Conservation (phyloP, 2,329 filamentous ascomycete genomes). For the Verticillium klebahnii region DNA sequence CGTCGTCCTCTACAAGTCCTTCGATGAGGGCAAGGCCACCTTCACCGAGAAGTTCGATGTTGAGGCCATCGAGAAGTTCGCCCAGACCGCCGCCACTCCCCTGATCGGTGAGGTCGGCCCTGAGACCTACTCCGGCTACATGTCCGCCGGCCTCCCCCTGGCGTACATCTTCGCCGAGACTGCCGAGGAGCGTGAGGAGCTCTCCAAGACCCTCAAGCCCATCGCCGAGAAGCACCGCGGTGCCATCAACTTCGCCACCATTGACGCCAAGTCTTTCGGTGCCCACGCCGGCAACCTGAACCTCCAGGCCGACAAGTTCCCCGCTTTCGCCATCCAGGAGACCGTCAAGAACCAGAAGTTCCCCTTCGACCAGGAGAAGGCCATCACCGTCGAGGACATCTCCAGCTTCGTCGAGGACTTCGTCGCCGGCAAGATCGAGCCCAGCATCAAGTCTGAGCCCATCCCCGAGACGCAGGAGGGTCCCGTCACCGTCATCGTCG, state of each 20-base stretch:
- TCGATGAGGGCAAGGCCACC: slow-evolving; percentile 90
- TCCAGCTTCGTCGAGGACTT: slow-evolving; percentile 83
- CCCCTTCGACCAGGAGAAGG: slow-evolving; percentile 81
- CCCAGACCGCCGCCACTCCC: slow-evolving; percentile 79
- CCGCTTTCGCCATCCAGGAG: slow-evolving; percentile 96
- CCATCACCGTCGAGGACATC: slow-evolving; percentile 68
- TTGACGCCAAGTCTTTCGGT: slow-evolving; percentile 90
- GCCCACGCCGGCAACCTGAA: slow-evolving; percentile 96
- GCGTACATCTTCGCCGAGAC: slow-evolving; percentile 98
- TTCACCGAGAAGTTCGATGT: slow-evolving; percentile 78
- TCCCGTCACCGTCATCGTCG: slow-evolving; percentile 81
- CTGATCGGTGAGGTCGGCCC: slow-evolving; percentile 94
- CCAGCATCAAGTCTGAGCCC: slow-evolving; percentile 97
- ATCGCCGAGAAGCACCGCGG: slow-evolving; percentile 90
- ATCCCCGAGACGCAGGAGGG: slow-evolving; percentile 92
- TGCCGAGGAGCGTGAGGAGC: slow-evolving; percentile 76
- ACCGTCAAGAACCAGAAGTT: slow-evolving; percentile 95
- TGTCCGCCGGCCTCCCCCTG: slow-evolving; percentile 79
- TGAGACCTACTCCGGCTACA: slow-evolving; percentile 94
- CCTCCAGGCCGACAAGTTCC: slow-evolving; percentile 92
- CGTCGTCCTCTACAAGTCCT: slow-evolving; percentile 93
- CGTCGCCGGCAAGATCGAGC: slow-evolving; percentile 79
- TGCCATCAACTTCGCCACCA: slow-evolving; percentile 95
- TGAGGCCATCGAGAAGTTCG: slow-evolving; percentile 76
- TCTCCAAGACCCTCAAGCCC: slow-evolving; percentile 74